Evolutionary conservation across 2,329 filamentous ascomycete species (phyloP).

Genomic region (Pyrenochaeta sp.): DNA sequence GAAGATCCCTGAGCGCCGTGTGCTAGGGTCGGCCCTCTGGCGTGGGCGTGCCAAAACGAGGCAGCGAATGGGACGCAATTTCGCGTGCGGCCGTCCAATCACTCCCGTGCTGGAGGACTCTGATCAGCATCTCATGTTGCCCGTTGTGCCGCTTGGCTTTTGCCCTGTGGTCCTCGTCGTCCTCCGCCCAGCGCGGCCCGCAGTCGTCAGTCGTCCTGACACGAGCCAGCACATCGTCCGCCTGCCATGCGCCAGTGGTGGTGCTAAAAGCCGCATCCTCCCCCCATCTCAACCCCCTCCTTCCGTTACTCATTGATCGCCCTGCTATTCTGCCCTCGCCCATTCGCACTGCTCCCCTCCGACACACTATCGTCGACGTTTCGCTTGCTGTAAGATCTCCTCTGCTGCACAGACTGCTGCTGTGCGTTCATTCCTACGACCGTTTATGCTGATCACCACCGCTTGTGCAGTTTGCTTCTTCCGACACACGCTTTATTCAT

Average conservation of each 20-base stretch:
- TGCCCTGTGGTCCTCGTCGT: conserved; percentile 25
- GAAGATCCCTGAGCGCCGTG: conserved; percentile 16
- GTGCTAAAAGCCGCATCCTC: conserved; percentile 37
- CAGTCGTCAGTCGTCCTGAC: conserved; percentile 38
- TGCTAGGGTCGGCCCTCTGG: conserved; percentile 17
- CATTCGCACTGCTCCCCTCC: conserved; percentile 22
- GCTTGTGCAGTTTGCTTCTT: conserved; percentile 27
- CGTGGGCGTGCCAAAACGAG: conserved; percentile 24
- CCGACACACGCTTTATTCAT: conserved; percentile 10
- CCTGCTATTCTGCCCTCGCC: conserved; percentile 29
- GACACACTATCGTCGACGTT: no score
- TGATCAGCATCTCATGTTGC: conserved; percentile 38
- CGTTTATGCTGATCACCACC: conserved; percentile 32
- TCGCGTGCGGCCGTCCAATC: conserved; percentile 25
- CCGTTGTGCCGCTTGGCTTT: conserved; percentile 35
- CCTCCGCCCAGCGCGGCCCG: conserved; percentile 29
- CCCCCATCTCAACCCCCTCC: conserved; percentile 29
- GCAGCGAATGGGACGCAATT: conserved; percentile 35
- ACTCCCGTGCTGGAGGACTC: conserved; percentile 2
- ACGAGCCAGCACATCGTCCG: conserved; percentile 44
- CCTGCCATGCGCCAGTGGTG: conserved; percentile 7
- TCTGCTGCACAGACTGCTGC: conserved; percentile 17
- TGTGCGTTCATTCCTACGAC: conserved; percentile 5
- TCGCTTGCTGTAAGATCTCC: conserved; percentile 27
- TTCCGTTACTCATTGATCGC: conserved; percentile 38